Conservation (phyloP, 2,329 filamentous ascomycete species). For the Pestalotiopsis sp. region DNA sequence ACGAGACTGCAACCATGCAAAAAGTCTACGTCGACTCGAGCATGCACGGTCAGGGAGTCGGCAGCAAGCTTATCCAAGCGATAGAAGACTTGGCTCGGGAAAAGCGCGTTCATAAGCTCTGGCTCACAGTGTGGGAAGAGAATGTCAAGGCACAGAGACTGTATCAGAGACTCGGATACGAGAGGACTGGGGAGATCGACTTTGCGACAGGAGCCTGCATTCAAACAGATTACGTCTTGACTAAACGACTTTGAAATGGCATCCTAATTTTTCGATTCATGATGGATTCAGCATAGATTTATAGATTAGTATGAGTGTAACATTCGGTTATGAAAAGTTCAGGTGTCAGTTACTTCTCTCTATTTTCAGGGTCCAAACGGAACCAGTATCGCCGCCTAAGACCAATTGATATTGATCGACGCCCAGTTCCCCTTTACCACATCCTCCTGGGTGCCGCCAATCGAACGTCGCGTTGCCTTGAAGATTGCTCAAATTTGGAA, state of each 20-base stretch:
- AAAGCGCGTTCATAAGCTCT: constrained; percentile 28
- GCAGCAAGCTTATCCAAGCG: constrained; percentile 26
- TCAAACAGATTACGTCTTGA: constrained; percentile 27
- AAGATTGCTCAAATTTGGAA: no score
- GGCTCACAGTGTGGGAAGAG: constrained; percentile 33
- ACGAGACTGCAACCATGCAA: constrained; percentile 25
- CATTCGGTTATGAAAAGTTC: no score
- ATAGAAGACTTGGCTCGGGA: constrained; percentile 27
- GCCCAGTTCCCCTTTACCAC: no score
- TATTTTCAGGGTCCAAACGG: no score
- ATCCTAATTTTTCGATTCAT: no score
- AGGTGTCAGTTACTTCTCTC: no score
- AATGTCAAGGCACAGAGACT: constrained; percentile 23
- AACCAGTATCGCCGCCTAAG: no score
- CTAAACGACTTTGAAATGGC: constrained; percentile 8
- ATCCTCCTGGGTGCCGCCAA: no score
- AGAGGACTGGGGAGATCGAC: constrained; percentile 22
- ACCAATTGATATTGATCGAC: no score
- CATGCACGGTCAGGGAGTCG: constrained; percentile 31
- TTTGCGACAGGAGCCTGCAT: constrained; percentile 25
- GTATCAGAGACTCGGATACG: constrained; percentile 28
- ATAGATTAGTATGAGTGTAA: no score
- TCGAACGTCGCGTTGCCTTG: no score
- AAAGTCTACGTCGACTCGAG: constrained; percentile 30
- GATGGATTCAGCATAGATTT: no score